A percentile compares a stretch with the other conserved stretches of the same genome.
phyloP scores from a whole-genome alignment of 805 yeast genomes.

The Kurtzmaniella cleridarum region DNA sequence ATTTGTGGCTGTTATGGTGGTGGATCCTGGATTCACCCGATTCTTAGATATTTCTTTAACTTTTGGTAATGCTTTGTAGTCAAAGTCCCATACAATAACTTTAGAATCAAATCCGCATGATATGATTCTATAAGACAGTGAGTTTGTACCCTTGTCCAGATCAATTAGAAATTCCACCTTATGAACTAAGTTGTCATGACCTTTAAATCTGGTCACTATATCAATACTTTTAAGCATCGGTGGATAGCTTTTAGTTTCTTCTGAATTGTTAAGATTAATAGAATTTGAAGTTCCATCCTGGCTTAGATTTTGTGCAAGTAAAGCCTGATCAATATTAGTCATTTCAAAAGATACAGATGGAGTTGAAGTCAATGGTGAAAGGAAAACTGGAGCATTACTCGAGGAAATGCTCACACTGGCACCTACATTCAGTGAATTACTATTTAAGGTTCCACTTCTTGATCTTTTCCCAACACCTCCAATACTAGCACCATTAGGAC shows the following conservation, averaged over 20 bases:
- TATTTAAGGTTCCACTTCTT: conserved; percentile 35
- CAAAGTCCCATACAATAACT: conserved; percentile 40
- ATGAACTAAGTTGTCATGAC: conserved; percentile 34
- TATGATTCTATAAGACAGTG: conserved; percentile 25
- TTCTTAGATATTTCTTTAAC: conserved; percentile 15
- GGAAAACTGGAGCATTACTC: conserved; percentile 4
- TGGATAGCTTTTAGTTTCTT: conserved; percentile 15
- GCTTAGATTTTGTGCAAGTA: background rate
- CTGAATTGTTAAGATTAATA: background rate
- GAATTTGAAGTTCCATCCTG: background rate
- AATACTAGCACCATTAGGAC: conserved; percentile 4
- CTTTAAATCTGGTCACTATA: conserved; percentile 32
- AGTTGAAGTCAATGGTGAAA: conserved; percentile 18
- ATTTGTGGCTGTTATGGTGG: background rate
- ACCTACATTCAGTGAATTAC: conserved; percentile 15
- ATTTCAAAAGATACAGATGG: conserved; percentile 20
- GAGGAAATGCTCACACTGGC: conserved; percentile 5
- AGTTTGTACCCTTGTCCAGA: conserved; percentile 1
- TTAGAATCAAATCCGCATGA: conserved; percentile 38
- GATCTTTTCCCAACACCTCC: conserved; percentile 23
- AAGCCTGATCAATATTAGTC: conserved; percentile 9
- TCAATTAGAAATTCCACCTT: conserved; percentile 21
- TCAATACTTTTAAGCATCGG: conserved; percentile 33
- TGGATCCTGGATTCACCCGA: background rate
- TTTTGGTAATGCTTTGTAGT: conserved; percentile 35